phyloP scores from a whole-genome alignment of 2,329 filamentous ascomycete genomes.

The Botryosphaeria agaves region DNA sequence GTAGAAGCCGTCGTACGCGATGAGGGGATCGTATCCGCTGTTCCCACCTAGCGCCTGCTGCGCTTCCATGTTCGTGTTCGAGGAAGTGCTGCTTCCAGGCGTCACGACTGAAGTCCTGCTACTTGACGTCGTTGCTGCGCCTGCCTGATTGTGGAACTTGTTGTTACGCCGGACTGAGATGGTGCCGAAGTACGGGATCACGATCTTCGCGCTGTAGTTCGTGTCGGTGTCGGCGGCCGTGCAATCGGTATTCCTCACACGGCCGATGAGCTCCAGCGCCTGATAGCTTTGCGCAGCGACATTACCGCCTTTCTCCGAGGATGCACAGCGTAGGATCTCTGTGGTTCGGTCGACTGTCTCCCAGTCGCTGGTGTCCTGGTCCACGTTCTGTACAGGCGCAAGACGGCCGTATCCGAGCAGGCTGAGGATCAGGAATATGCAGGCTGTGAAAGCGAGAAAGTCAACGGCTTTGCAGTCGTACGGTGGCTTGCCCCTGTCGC shows the following conservation, averaged over 20 bases:
- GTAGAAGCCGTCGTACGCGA: slow-evolving; percentile 22
- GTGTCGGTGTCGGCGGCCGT: background rate
- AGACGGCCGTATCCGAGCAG: slow-evolving; percentile 18
- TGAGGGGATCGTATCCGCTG: slow-evolving; percentile 8
- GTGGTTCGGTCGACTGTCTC: slow-evolving; percentile 21
- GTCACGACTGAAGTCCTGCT: too few relatives aligned
- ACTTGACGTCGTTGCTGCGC: background rate
- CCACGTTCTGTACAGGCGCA: slow-evolving; percentile 5
- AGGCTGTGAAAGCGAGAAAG: slow-evolving; percentile 28
- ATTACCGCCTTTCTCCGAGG: slow-evolving; percentile 21
- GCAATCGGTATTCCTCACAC: slow-evolving; percentile 8
- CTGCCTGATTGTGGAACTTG: slow-evolving; percentile 2
- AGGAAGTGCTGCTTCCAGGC: background rate
- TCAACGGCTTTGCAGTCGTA: slow-evolving; percentile 30
- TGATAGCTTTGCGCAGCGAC: slow-evolving; percentile 20
- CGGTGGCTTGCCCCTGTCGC: slow-evolving; percentile 12
- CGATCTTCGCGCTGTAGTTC: slow-evolving; percentile 10
- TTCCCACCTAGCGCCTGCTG: background rate
- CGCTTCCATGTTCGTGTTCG: background rate
- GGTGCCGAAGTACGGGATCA: slow-evolving; percentile 25
- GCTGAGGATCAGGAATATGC: slow-evolving; percentile 25
- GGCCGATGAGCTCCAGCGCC: slow-evolving; percentile 20
- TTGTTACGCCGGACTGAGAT: slow-evolving; percentile 18
- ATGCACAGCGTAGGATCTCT: slow-evolving; percentile 23
- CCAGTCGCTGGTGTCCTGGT: slow-evolving; percentile 7